Conservation (phyloP, 2,329 filamentous ascomycete species). For the Fusarium bulbicola region DNA sequence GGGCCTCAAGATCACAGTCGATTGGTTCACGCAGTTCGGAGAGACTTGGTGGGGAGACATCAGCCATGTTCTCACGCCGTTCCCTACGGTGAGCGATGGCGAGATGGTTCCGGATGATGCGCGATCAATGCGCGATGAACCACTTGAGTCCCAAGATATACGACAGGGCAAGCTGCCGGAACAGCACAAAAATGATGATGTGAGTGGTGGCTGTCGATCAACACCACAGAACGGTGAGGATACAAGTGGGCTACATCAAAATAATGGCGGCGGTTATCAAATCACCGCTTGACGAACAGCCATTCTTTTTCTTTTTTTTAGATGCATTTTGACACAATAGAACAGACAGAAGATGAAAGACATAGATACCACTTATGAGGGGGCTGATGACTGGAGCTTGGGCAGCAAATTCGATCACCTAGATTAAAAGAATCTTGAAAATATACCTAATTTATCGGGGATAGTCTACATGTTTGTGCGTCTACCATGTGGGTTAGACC, state of each 20-base stretch:
- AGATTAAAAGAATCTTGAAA: not conserved
- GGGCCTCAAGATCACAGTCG: slow-evolving; percentile 70
- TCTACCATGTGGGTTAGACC: not conserved
- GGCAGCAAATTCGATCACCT: not conserved
- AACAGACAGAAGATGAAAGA: not conserved
- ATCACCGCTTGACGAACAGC: slow-evolving; percentile 12
- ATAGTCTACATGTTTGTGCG: not conserved
- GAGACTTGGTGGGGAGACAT: slow-evolving; percentile 79
- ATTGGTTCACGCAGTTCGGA: slow-evolving; percentile 75
- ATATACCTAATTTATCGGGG: not conserved
- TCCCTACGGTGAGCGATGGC: slow-evolving; percentile 67
- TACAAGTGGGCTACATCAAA: slow-evolving; percentile 8
- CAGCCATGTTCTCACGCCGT: slow-evolving; percentile 72
- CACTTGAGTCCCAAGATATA: slow-evolving; percentile 39
- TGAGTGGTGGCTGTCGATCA: slow-evolving; percentile 15
- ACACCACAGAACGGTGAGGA: slow-evolving; percentile 12
- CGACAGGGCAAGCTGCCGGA: slow-evolving; percentile 24
- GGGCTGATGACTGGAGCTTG: slow-evolving; percentile 4
- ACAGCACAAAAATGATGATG: slow-evolving; percentile 15
- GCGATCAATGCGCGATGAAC: slow-evolving; percentile 48
- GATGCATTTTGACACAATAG: slow-evolving; percentile 5
- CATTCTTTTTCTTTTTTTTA: not conserved
- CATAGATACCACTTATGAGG: slow-evolving; percentile 32
- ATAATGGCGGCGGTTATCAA: slow-evolving; percentile 2
- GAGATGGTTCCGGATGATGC: slow-evolving; percentile 63